Evolutionary conservation across 78 protist genomes (phyloP), one percentile per base, ranked within the genome.

Genomic region (Isochrysis galbana): DNA sequence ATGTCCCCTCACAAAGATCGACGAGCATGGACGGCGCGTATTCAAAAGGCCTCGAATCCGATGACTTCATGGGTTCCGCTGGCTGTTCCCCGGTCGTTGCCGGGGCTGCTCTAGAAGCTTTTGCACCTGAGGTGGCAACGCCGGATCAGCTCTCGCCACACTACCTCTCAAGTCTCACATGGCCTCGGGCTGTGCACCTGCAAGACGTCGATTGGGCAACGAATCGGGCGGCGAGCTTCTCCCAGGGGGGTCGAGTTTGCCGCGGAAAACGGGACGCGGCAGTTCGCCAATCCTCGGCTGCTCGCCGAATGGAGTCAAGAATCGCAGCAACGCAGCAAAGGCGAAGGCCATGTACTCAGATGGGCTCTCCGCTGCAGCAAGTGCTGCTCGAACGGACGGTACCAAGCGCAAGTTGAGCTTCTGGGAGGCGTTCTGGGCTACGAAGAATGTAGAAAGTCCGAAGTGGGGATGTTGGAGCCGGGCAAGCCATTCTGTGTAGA

Each of bases 391-490:
- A 21, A 72, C 17, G 32, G 82, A 72, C n/a, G 82, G 82, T 3
- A 36, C 19, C 44, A 72, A 42, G 42, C 82, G 82, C 46, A 72
- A 36, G n/a, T 22, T 4, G 17, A 72, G 82, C 82, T 72, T 72
- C 82, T 29, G 36, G 46, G 42, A 19, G n/a, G 82, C 82, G 82
- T 72, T 72, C 82, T 72, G 82, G 42, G 32, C 5, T 19, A 72
- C 82, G 82, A 72, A 72, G 82, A 72, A 72, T 38, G 17, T 4
- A 42, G 5, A 2, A 22, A 72, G 82, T 1, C 82, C 82, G 17
- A 72, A 72, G 82, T 72, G 82, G 14, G 42, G 82, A 42, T 72
- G 82, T n/a, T n/a, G n/a, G n/a, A n/a, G n/a, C n/a, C n/a, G n/a
- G n/a, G n/a, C n/a, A n/a, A n/a, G n/a, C n/a, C n/a, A n/a, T n/a